Conservation (phyloP, 176 grass and related monocot genomes). For the Dactylis glomerata region DNA sequence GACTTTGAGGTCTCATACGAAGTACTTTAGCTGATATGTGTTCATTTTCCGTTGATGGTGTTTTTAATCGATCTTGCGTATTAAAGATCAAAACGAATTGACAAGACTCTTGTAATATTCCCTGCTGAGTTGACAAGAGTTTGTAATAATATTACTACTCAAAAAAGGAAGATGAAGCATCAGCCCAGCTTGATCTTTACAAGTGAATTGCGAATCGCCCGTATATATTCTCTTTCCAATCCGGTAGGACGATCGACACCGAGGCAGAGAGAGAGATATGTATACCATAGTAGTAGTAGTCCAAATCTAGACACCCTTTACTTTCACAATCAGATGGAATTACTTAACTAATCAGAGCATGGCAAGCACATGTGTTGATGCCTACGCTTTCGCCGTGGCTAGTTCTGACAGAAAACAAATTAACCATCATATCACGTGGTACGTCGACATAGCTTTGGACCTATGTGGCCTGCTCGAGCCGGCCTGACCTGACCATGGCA, state of each 20-base stretch:
- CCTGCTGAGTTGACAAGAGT: too few species aligned
- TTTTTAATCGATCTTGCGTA: too few species aligned
- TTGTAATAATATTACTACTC: too few species aligned
- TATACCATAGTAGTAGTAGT: neutral
- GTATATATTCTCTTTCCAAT: neutral
- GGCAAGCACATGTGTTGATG: neutral
- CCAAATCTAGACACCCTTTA: constrained; percentile 41
- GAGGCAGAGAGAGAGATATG: neutral
- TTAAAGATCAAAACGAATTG: too few species aligned
- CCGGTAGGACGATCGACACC: neutral
- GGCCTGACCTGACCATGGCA: constrained; percentile 21
- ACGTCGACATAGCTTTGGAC: constrained; percentile 26
- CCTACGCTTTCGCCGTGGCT: neutral
- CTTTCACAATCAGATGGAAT: constrained; percentile 21
- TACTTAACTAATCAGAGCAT: neutral
- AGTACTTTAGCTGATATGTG: too few species aligned
- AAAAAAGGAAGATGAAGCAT: neutral
- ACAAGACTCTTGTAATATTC: too few species aligned
- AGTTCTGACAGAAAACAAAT: neutral
- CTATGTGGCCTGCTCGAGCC: constrained; percentile 4
- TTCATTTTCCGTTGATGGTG: too few species aligned
- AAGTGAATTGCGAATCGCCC: neutral
- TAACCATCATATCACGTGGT: neutral
- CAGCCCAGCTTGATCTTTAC: neutral
- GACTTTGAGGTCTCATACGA: too few species aligned